Percentiles rank a stretch among this genome's conserved stretches.
Evolutionary conservation across 768 basidiomycete species (phyloP).

Genomic region (Leccinum disarticulatum): DNA sequence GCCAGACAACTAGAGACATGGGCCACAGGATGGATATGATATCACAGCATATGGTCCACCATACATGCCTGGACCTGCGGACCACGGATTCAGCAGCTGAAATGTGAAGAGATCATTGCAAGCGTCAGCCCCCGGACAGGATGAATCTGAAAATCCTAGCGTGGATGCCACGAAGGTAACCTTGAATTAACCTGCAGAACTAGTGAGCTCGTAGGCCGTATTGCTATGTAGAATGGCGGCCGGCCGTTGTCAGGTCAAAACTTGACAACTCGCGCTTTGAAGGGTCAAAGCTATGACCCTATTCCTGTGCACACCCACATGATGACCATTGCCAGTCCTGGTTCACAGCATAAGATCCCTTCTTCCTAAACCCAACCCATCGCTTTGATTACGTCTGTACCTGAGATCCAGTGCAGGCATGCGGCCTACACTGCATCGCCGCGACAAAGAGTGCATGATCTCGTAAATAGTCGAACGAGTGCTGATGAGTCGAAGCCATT

Average conservation of each 20-base stretch:
- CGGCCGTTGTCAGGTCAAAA: background rate
- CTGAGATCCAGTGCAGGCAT: background rate
- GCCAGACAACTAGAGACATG: background rate
- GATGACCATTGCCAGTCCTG: background rate
- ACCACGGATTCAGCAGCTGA: background rate
- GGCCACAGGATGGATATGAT: constrained; percentile 1
- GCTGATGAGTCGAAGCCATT: background rate
- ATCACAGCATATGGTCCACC: background rate
- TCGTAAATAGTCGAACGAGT: background rate
- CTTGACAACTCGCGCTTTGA: background rate
- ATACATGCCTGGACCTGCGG: background rate
- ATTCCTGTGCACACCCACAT: background rate
- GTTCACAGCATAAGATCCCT: background rate
- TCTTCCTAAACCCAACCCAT: background rate
- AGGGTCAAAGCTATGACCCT: background rate
- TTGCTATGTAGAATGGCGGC: background rate
- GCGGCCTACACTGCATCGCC: background rate
- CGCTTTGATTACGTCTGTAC: background rate
- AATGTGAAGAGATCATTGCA: background rate
- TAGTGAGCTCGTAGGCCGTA: background rate
- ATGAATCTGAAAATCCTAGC: background rate
- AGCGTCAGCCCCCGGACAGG: background rate
- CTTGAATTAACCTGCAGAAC: background rate
- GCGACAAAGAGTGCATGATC: background rate
- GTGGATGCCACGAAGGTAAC: background rate